phyloP scores from a whole-genome alignment of 352 stramenopile genomes.

The Halophytophthora batemanensis region DNA sequence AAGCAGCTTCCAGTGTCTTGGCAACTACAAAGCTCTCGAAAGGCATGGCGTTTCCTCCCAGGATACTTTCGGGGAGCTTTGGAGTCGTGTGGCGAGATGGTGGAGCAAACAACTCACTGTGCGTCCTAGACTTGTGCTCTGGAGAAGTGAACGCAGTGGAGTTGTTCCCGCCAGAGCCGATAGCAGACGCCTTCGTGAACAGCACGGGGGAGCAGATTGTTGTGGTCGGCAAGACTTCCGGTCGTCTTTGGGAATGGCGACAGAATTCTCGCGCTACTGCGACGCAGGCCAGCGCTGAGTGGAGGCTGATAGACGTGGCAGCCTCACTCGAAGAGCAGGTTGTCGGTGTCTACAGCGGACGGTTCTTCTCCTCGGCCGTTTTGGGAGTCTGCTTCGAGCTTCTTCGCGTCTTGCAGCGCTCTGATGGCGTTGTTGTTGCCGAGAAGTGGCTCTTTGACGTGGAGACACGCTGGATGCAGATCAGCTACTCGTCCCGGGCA shows the following conservation, averaged over 20 bases:
- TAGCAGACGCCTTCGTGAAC: conserved; percentile 15
- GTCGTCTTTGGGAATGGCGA: background rate
- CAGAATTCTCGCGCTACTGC: too few species aligned
- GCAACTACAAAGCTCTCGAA: conserved; percentile 10
- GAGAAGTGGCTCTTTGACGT: conserved; percentile 26
- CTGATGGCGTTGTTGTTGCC: conserved; percentile 2
- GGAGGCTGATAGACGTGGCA: conserved; percentile 6
- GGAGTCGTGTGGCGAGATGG: conserved; percentile 5
- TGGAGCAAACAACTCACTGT: background rate
- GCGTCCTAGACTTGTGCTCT: conserved; percentile 17
- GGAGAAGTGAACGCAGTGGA: conserved; percentile 2
- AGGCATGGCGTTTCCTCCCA: conserved; percentile 2
- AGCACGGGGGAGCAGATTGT: conserved; percentile 8
- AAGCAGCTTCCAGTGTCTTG: conserved; percentile 1
- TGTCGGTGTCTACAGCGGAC: conserved; percentile 5
- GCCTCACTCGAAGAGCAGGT: background rate
- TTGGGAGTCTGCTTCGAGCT: conserved; percentile 20
- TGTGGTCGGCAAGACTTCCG: conserved; percentile 7
- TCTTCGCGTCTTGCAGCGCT: conserved; percentile 3
- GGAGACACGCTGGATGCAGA: conserved; percentile 9
- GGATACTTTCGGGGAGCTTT: background rate
- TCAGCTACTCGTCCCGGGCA: conserved; percentile 11
- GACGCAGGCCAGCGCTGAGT: background rate
- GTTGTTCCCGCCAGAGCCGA: conserved; percentile 7
- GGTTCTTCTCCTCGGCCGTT: conserved; percentile 18